phyloP scores from a whole-genome alignment of 2,329 filamentous ascomycete species.

The Botryotinia calthae region DNA sequence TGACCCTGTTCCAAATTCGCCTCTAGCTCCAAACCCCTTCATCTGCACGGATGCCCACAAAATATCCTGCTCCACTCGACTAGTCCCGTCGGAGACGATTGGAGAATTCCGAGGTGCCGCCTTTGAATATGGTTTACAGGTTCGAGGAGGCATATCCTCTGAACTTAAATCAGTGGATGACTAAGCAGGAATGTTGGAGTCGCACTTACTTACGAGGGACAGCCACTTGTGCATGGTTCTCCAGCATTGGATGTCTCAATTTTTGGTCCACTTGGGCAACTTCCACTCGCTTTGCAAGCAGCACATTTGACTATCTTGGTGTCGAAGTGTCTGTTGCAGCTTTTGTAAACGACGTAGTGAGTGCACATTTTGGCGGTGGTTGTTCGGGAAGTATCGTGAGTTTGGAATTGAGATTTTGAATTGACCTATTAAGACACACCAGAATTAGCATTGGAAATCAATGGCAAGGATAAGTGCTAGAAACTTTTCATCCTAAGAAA shows the following conservation, averaged over 20 bases:
- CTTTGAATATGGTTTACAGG: constrained; percentile 12
- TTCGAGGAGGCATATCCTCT: constrained; percentile 7
- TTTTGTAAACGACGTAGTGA: constrained; percentile 4
- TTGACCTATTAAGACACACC: constrained; percentile 1
- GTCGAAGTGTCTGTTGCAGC: neutral
- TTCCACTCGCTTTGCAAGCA: constrained; percentile 1
- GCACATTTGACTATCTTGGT: neutral
- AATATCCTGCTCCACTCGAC: constrained; percentile 13
- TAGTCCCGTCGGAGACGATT: constrained; percentile 10
- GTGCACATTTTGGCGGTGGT: constrained; percentile 17
- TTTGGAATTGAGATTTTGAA: neutral
- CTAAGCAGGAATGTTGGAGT: neutral
- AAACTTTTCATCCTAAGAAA: neutral
- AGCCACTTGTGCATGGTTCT: constrained; percentile 14
- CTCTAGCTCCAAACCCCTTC: constrained; percentile 13
- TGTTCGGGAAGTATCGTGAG: constrained; percentile 2
- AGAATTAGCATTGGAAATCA: constrained; percentile 1
- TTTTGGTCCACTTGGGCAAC: neutral
- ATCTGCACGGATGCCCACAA: constrained; percentile 12
- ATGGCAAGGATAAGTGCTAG: constrained; percentile 3
- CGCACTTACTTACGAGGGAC: constrained; percentile 20
- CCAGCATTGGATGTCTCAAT: neutral
- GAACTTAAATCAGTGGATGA: neutral
- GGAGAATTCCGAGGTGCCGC: constrained; percentile 8
- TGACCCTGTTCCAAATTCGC: constrained; percentile 2